Base-by-base conservation (phyloP, 805 yeast species). In the Candida orba region DNA sequence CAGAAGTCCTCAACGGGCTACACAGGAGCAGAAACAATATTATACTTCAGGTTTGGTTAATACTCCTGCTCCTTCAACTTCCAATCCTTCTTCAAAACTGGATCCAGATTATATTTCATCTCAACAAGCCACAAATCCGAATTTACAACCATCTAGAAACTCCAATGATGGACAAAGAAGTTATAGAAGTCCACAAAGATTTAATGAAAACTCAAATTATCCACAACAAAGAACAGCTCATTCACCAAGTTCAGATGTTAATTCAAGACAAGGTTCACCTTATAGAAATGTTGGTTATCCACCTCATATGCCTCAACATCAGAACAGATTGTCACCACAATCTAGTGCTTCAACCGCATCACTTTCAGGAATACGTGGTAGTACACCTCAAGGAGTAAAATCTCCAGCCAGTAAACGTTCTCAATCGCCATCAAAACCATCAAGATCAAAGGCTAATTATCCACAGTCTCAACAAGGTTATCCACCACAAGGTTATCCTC, bases 401-500 rank as follows among this genome's bases (percentile, higher is more conserved):
- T 48, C 56, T 7, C 52, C 53, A 29, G 17, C 18, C 15, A 35
- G 27, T 46, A 47, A 36, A 29, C 25, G 9, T 25, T 13, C 29
- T 17, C 25, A 34, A 36, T 43, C 55, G 27, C 22, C 46, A 25
- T 36, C 42, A 15, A 27, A 24, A 17, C 18, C 20, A 9, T 27
- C 37, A 25, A 33, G 31, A 9, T 24, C 41, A 22, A 8, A 22
- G 9, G 24, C 24, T 9, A 20, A 27, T 12, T 31, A 38, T 36
- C 54, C 49, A 23, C 49, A 48, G 18, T 52, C 51, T 20, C 49
- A 48, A 10, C 35, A 33, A 33, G 35, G 35, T 18, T 18, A 32
- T 33, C 35, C 22, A 27, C 39, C 32, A 2, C 54, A 48, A 40
- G 58, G 56, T n/a, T 54, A 55, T 35, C 40, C 42, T 9, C 40